Base-by-base conservation (phyloP, 352 stramenopile species). In the Aphanomyces euteiches region DNA sequence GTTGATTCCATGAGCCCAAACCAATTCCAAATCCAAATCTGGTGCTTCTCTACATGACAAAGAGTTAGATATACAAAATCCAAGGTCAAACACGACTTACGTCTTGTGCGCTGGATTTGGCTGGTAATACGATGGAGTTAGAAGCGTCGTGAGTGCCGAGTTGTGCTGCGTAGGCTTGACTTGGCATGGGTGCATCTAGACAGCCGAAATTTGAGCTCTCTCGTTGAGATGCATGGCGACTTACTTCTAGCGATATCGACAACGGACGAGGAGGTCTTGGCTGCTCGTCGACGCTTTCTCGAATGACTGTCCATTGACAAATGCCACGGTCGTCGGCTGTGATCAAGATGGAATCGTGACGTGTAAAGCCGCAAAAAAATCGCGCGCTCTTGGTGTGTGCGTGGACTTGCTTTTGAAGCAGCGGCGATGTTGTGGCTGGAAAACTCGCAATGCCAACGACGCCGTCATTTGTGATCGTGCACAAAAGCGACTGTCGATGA, bases 221-320 rank as follows among this genome's bases (percentile, higher is more conserved):
- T 28, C 28, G 28, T 28, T 2, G 28, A 28, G 28, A 28, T 28
- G 28, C 1, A 28, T 28, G 28, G 28, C 28, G 28, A 28, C 28
- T 28, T 28, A 28, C 28, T 28, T 28, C 28, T 28, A 28, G 2
- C 28, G 28, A 28, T 28, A 28, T 28, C 28, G 28, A 28, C 28
- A 28, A 28, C 28, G 28, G 28, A 28, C 28, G 28, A 7, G 41
- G 6, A n/a, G 74, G 56, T 43, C 73, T 78, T 56, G 82, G 79
- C 21, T 89, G 82, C 1, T 77, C 69, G 39, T 88, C 82, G 7
- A 47, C 56, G 6, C 78, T 69, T 39, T 87, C 80, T 15, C 85
- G 82, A 34, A 77, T 75, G n/a, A 90, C 63, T 17, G 75, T 72
- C 84, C 84, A 94, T 56, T 92, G 86, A 57, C 83, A 92, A 47